Evolutionary conservation across 2,329 filamentous ascomycete genomes (phyloP).

Genomic region (Torrubiella hemipterigena): DNA sequence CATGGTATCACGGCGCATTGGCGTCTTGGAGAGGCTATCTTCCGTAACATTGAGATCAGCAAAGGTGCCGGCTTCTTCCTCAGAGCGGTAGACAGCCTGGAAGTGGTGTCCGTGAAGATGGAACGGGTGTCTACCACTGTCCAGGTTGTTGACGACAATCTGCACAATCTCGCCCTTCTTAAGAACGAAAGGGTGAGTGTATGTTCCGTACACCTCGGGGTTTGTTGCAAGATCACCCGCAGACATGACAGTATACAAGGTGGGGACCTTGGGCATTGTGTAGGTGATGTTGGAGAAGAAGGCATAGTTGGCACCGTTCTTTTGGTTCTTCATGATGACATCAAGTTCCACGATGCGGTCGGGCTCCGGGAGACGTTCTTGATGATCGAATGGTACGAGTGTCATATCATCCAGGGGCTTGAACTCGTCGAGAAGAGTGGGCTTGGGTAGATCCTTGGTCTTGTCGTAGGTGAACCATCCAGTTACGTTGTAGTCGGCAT

Average conservation of each 20-base stretch:
- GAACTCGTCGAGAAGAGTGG: slow-evolving; percentile 48
- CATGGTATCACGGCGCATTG: slow-evolving; percentile 58
- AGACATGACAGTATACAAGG: slow-evolving; percentile 64
- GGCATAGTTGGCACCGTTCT: slow-evolving; percentile 48
- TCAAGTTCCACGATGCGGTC: slow-evolving; percentile 52
- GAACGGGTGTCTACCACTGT: slow-evolving; percentile 61
- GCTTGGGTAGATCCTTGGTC: slow-evolving; percentile 28
- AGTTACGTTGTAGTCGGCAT: slow-evolving; percentile 56
- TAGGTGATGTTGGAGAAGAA: slow-evolving; percentile 74
- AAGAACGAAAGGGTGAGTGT: slow-evolving; percentile 56
- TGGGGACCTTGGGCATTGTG: slow-evolving; percentile 61
- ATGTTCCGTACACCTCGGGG: slow-evolving; percentile 50
- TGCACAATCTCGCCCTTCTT: slow-evolving; percentile 57
- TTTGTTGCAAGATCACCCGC: slow-evolving; percentile 47
- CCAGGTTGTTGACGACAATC: slow-evolving; percentile 65
- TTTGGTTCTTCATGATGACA: slow-evolving; percentile 49
- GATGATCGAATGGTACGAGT: slow-evolving; percentile 56
- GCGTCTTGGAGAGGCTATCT: slow-evolving; percentile 36
- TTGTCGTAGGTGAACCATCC: slow-evolving; percentile 51
- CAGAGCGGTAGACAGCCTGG: slow-evolving; percentile 51
- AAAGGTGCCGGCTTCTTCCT: slow-evolving; percentile 45
- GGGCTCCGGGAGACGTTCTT: slow-evolving; percentile 46
- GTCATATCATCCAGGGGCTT: slow-evolving; percentile 62
- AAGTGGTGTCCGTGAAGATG: slow-evolving; percentile 70
- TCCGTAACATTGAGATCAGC: slow-evolving; percentile 30